These are phyloP conservation scores for Boletus rufocinnamomeus DNA, from an alignment of 768 basidiomycete species.

Conservation along the genomic window DNA sequence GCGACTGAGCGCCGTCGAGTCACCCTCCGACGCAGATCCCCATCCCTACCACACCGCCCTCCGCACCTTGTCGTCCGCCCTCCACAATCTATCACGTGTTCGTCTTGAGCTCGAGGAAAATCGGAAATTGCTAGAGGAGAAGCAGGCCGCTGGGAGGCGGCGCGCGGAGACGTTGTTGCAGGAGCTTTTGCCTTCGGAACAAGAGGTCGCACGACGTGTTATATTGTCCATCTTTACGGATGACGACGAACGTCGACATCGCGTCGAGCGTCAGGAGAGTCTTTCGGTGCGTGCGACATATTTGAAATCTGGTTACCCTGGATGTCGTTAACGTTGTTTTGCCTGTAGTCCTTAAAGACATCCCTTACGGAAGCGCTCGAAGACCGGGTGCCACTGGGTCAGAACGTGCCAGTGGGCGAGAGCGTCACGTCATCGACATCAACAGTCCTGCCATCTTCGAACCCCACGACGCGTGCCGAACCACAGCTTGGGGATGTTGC, in stretches of 20 bases:
- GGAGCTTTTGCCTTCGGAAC: slow-evolving; percentile 60
- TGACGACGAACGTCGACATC: slow-evolving; percentile 45
- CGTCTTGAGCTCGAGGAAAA: slow-evolving; percentile 67
- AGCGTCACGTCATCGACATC: slow-evolving; percentile 20
- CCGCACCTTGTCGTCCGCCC: slow-evolving; percentile 67
- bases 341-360: slow-evolving; percentile 44
- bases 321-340: not conserved
- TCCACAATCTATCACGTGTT: slow-evolving; percentile 56
- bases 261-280: slow-evolving; percentile 59
- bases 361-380: slow-evolving; percentile 48
- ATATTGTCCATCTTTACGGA: slow-evolving; percentile 64
- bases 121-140: slow-evolving; percentile 54
- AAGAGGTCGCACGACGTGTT: slow-evolving; percentile 66
- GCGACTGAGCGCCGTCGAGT: slow-evolving; percentile 44
- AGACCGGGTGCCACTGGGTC: slow-evolving; percentile 48
- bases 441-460: slow-evolving; percentile 1
- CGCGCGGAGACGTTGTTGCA: slow-evolving; percentile 57
- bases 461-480: not conserved
- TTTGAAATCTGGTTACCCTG: not conserved
- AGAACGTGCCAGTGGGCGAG: slow-evolving; percentile 27
- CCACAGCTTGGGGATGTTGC: slow-evolving; percentile 2
- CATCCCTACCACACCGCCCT: slow-evolving; percentile 70
- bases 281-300: slow-evolving; percentile 47
- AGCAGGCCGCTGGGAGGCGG: slow-evolving; percentile 51
- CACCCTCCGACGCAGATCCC: slow-evolving; percentile 45